These are phyloP conservation scores for Pichia cabralensis DNA, from an alignment of 805 yeast genomes.

Conservation along the genomic window DNA sequence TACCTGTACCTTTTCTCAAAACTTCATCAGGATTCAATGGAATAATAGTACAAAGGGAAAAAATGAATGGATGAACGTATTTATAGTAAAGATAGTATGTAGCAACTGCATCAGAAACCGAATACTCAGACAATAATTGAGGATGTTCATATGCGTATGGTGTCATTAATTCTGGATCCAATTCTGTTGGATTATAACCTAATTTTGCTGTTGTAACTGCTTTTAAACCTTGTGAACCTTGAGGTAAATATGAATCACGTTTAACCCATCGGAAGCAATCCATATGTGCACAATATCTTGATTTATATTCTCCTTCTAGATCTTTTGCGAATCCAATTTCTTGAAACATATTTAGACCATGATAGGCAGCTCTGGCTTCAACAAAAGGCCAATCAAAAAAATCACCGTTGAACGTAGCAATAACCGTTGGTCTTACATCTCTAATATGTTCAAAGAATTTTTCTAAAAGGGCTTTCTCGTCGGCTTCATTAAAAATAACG, in stretches of 20 bases:
- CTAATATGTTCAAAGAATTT: constrained; percentile 85
- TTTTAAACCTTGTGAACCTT: constrained; percentile 96
- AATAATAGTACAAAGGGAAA: constrained; percentile 89
- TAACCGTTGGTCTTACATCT: constrained; percentile 89
- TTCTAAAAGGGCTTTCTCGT: constrained; percentile 65
- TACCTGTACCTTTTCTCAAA: constrained; percentile 94
- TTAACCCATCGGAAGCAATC: constrained; percentile 98
- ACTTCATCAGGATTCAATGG: constrained; percentile 97
- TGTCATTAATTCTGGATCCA: constrained; percentile 97
- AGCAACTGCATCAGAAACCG: constrained; percentile 99
- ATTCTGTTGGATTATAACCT: constrained; percentile 92
- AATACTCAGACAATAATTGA: constrained; percentile 85
- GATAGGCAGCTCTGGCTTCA: constrained; percentile 74
- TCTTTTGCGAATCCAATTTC: constrained; percentile 93
- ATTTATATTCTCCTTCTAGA: constrained; percentile 83
- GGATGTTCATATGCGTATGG: constrained; percentile 95
- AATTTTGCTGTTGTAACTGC: constrained; percentile 94
- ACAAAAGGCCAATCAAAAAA: constrained; percentile 99
- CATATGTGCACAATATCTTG: constrained; percentile 90
- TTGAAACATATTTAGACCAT: constrained; percentile 79
- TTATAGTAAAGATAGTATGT: constrained; percentile 93
- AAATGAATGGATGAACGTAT: constrained; percentile 94
- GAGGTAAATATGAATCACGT: constrained; percentile 94
- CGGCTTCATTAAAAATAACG: constrained; percentile 80
- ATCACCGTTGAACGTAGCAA: constrained; percentile 97